Evolutionary conservation across 1,139 yeast genomes (phyloP), one percentile per base, ranked within the genome.

Genomic region (Magnusiomyces sp.): DNA sequence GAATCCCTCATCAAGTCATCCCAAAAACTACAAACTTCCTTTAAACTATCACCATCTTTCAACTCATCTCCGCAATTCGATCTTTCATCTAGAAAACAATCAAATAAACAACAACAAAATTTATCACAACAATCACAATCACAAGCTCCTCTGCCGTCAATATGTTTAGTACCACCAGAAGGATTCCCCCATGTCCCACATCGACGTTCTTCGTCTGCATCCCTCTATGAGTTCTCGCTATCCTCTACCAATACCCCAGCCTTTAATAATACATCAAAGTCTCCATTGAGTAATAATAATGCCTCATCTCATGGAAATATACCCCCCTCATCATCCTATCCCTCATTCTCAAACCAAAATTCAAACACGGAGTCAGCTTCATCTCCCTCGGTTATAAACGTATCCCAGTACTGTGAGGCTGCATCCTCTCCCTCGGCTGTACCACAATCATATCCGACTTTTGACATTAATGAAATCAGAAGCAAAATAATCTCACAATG

Each of bases 401-500:
- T 31, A 31, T 31, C 34, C 9, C 34, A 31, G 13, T 31, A 9
- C 34, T 9, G 34, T 13, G 34, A 9, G 10, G 13, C 9, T 13
- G 9, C 34, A 31, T 13, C 34, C 34, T 31, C 13, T 9, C 34
- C 14, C 14, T 6, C 9, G 39, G 39, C 39, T 6, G 39, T 6
- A 7, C 20, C 40, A 20, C 7, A 17, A 5, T 38, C 4, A 17
- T 17, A 6, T 7, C 5, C 40, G 27, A 38, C 14, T n/a, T 54
- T 61, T 5, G 55, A 59, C 39, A 52, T 57, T n/a, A 58, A 51
- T 5, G 51, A 47, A 13, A 55, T 62, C 40, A 56, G 68, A 2
- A 65, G 63, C 46, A 62, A 62, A 49, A 59, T 67, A 54, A 50
- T 64, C 39, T 44, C 48, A 2, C 49, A 63, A 1, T 67, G 71